Percentiles rank a stretch among this genome's conserved stretches.
These are phyloP conservation scores for Mytilinidion resinicola DNA, from an alignment of 495 filamentous ascomycete species.

Conservation along the genomic window DNA sequence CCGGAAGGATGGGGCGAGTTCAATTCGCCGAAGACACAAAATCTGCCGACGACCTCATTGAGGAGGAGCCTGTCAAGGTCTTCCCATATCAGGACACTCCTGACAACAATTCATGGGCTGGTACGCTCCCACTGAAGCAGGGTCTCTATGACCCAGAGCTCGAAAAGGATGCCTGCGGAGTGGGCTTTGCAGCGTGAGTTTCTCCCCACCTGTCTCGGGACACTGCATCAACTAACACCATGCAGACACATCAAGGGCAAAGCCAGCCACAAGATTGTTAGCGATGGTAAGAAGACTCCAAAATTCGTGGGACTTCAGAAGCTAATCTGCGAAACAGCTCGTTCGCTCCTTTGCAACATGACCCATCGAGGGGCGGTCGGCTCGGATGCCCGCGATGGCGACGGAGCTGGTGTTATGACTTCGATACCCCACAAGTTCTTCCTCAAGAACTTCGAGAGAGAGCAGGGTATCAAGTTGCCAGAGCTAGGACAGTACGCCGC, in stretches of 20 bases:
- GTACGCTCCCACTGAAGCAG: slow-evolving; percentile 92
- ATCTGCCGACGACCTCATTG: slow-evolving; percentile 51
- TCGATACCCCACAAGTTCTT: slow-evolving; percentile 99
- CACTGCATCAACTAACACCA: slow-evolving; percentile 3
- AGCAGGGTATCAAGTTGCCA: slow-evolving; percentile 79
- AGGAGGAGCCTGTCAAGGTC: slow-evolving; percentile 53
- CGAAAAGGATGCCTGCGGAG: slow-evolving; percentile 99
- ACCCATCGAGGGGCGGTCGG: slow-evolving; percentile 98
- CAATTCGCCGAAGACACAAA: slow-evolving; percentile 57
- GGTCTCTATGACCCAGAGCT: slow-evolving; percentile 94
- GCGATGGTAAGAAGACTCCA: slow-evolving; percentile 69
- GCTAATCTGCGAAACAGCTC: slow-evolving; percentile 47
- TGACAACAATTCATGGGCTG: slow-evolving; percentile 90
- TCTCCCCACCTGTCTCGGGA: not conserved
- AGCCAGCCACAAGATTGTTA: slow-evolving; percentile 96
- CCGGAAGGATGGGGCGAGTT: slow-evolving; percentile 60
- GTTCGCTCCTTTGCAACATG: slow-evolving; percentile 98
- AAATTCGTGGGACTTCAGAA: not conserved
- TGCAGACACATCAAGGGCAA: slow-evolving; percentile 92
- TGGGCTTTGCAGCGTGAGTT: slow-evolving; percentile 95
- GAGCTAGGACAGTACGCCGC: slow-evolving; percentile 91
- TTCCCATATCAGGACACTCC: slow-evolving; percentile 80
- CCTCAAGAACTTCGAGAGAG: slow-evolving; percentile 92
- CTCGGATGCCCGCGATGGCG: slow-evolving; percentile 94
- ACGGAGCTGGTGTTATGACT: slow-evolving; percentile 98